phyloP scores from a whole-genome alignment of 495 filamentous ascomycete species.

The Penicillium nucicola region DNA sequence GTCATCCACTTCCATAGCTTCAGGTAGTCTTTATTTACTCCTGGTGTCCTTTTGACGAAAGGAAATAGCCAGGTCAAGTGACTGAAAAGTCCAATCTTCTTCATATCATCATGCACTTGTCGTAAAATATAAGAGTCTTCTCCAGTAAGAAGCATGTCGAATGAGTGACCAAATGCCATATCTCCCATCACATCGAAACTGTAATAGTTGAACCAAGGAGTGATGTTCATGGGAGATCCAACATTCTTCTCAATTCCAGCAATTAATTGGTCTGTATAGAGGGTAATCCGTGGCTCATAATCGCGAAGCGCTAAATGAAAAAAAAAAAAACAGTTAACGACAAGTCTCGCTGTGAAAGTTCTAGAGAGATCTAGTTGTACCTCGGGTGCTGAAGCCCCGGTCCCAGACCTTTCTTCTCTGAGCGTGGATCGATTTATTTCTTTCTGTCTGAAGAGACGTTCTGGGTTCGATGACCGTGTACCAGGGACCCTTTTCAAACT shows the following conservation, averaged over 20 bases:
- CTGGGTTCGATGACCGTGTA: not conserved
- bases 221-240: slow-evolving; percentile 2
- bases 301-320: not conserved
- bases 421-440: slow-evolving; percentile 33
- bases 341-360: not conserved
- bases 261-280: not conserved
- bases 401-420: slow-evolving; percentile 38
- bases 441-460: slow-evolving; percentile 14
- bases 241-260: slow-evolving; percentile 1
- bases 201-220: slow-evolving; percentile 8
- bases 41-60: not conserved
- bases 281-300: not conserved
- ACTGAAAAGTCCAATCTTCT: not conserved
- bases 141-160: slow-evolving; percentile 11
- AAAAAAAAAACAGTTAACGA: not conserved
- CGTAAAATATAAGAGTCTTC: slow-evolving; percentile 55
- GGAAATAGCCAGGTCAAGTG: slow-evolving; percentile 2
- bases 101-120: slow-evolving; percentile 16
- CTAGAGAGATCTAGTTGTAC: not conserved
- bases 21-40: not conserved
- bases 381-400: slow-evolving; percentile 29
- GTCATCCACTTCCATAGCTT: not conserved
- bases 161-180: slow-evolving; percentile 12
- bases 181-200: slow-evolving; percentile 18
- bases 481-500: no score